These are phyloP conservation scores for Beta macrorhiza DNA, from an alignment of 179 eudicot genomes.

Conservation along the genomic window DNA sequence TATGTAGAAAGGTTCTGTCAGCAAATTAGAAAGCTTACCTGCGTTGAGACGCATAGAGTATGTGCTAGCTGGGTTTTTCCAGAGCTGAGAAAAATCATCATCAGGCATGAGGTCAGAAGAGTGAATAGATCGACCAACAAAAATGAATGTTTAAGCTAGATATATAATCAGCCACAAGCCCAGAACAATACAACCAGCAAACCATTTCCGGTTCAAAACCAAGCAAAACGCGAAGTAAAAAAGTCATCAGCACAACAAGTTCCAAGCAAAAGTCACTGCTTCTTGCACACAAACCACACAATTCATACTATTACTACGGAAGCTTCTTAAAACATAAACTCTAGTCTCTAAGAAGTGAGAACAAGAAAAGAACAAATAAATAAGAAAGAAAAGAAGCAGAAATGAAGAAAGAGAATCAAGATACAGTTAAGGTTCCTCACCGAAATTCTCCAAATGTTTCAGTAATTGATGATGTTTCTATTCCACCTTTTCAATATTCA, in stretches of 20 bases:
- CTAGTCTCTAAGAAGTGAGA: not conserved
- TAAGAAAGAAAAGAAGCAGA: not conserved
- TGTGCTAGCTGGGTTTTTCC: slow-evolving; percentile 96
- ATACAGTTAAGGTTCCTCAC: slow-evolving; percentile 33
- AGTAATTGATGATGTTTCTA: slow-evolving; percentile 76
- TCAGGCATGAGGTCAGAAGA: slow-evolving; percentile 5
- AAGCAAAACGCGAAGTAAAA: not conserved
- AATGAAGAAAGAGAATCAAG: not conserved
- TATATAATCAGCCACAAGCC: slow-evolving; percentile 1
- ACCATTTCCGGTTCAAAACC: not conserved
- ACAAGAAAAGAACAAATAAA: not conserved
- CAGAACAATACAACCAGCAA: not conserved
- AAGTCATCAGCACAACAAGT: not conserved
- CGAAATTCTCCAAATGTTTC: slow-evolving; percentile 95
- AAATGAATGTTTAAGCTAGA: not conserved
- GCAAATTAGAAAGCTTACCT: slow-evolving; percentile 39
- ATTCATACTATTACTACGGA: not conserved
- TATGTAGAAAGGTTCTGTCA: not conserved
- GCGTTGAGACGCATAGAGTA: slow-evolving; percentile 82
- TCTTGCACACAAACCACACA: not conserved
- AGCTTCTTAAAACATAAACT: not conserved
- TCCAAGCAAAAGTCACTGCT: not conserved
- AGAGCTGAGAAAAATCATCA: slow-evolving; percentile 46
- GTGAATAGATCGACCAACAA: not conserved
- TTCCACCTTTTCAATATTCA: slow-evolving; percentile 54